Conservation (phyloP, 805 yeast genomes). For the Nakazawaea ernobii region DNA sequence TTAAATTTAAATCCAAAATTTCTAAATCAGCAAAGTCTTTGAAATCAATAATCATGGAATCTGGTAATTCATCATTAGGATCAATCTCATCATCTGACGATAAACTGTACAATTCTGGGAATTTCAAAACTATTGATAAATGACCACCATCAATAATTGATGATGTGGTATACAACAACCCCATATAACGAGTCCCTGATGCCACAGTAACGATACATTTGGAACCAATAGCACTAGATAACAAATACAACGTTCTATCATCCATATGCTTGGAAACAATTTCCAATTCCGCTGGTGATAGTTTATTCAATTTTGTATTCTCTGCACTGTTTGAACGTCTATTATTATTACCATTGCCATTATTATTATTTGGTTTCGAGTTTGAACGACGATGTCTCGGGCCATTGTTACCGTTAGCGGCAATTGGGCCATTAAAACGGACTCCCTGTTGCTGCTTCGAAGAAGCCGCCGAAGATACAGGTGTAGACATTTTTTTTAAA, state of each 20-base stretch:
- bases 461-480: background rate
- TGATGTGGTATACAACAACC: slow-evolving; percentile 48
- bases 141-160: slow-evolving; percentile 29
- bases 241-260: slow-evolving; percentile 50
- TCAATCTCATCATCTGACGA: slow-evolving; percentile 29
- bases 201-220: slow-evolving; percentile 52
- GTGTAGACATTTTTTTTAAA: background rate
- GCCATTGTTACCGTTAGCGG: background rate
- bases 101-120: slow-evolving; percentile 37
- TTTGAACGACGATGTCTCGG: slow-evolving; percentile 10
- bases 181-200: slow-evolving; percentile 55
- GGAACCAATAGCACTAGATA: slow-evolving; percentile 57
- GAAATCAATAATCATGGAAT: slow-evolving; percentile 38
- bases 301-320: slow-evolving; percentile 19
- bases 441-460: background rate
- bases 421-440: background rate
- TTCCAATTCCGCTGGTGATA: slow-evolving; percentile 22
- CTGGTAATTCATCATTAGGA: slow-evolving; percentile 32
- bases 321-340: slow-evolving; percentile 14
- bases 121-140: slow-evolving; percentile 49
- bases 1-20: slow-evolving; percentile 32
- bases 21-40: slow-evolving; percentile 48
- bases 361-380: slow-evolving; percentile 10
- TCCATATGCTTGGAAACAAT: slow-evolving; percentile 30
- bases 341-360: slow-evolving; percentile 1